These are phyloP conservation scores for Allium fistulosum DNA, from an alignment of 106 monocot species.

Conservation along the genomic window DNA sequence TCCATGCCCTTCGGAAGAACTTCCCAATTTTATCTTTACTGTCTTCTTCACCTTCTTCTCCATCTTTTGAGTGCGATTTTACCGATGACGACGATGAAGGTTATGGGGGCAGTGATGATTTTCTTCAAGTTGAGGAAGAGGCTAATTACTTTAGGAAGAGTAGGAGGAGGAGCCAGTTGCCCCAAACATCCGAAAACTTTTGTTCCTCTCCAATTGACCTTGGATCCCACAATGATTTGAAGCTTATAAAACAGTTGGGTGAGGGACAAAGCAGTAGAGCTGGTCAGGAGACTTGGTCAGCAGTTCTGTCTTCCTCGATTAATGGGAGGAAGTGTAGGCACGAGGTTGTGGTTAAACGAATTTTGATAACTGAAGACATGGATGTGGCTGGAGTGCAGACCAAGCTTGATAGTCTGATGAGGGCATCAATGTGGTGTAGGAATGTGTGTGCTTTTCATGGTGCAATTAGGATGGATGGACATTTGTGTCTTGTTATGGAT, in stretches of 20 bases:
- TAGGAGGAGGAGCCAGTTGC: not conserved
- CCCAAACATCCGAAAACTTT: slow-evolving; percentile 23
- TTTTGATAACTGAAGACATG: slow-evolving; percentile 58
- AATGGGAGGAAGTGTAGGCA: slow-evolving; percentile 48
- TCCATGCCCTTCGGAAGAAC: slow-evolving; percentile 86
- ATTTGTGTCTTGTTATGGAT: slow-evolving; percentile 95
- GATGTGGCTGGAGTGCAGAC: slow-evolving; percentile 55
- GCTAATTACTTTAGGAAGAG: slow-evolving; percentile 5
- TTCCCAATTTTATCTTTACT: slow-evolving; percentile 85
- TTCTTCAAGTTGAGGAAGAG: slow-evolving; percentile 6
- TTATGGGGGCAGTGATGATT: slow-evolving; percentile 18
- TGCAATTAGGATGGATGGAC: slow-evolving; percentile 41
- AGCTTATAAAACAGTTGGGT: slow-evolving; percentile 49
- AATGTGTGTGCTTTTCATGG: slow-evolving; percentile 92
- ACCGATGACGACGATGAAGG: slow-evolving; percentile 44
- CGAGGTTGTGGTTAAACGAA: slow-evolving; percentile 75
- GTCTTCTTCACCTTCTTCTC: slow-evolving; percentile 55
- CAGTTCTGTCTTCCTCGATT: slow-evolving; percentile 30
- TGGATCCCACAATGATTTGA: slow-evolving; percentile 65
- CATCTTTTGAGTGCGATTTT: slow-evolving; percentile 50
- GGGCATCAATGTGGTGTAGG: slow-evolving; percentile 89
- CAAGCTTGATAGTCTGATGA: slow-evolving; percentile 55
- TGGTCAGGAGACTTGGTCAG: slow-evolving; percentile 89
- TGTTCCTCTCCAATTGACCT: slow-evolving; percentile 49
- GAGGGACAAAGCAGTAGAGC: slow-evolving; percentile 25